Evolutionary conservation across 2,329 filamentous ascomycete genomes (phyloP).

Genomic region (Aspergillus alliaceus): DNA sequence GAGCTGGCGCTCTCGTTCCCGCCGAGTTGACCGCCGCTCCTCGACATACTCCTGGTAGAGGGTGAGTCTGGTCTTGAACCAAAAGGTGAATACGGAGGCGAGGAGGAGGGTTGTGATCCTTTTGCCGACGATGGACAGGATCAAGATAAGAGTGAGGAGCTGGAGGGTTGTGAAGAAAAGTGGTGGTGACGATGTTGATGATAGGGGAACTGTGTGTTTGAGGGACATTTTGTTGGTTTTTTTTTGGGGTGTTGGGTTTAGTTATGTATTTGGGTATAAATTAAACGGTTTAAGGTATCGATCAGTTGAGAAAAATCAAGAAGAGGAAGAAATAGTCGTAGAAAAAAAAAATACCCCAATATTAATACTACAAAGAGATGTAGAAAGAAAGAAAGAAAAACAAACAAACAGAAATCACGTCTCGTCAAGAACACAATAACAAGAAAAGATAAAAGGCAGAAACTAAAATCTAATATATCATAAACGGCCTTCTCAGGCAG

Average conservation of each 20-base stretch:
- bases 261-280: neutral
- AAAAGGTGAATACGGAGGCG: slow-evolving; percentile 23
- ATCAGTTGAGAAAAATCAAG: too few species aligned
- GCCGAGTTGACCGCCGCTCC: neutral
- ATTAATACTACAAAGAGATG: neutral
- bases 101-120: neutral
- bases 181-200: neutral
- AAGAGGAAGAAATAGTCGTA: neutral
- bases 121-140: neutral
- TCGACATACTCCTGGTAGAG: neutral
- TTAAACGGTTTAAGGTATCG: too few species aligned
- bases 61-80: slow-evolving; percentile 5
- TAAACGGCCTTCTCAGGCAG: neutral
- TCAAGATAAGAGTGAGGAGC: neutral
- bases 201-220: neutral
- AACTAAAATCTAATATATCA: neutral
- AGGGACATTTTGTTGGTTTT: neutral
- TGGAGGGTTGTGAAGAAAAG: neutral
- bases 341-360: neutral
- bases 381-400: neutral
- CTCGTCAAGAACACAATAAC: neutral
- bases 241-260: neutral
- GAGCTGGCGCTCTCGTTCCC: neutral
- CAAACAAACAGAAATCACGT: neutral
- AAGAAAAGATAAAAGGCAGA: neutral